Percentiles rank a stretch among this genome's conserved stretches.
These are phyloP conservation scores for Lizonia empirigonia DNA, from an alignment of 2,329 filamentous ascomycete genomes.

Conservation along the genomic window DNA sequence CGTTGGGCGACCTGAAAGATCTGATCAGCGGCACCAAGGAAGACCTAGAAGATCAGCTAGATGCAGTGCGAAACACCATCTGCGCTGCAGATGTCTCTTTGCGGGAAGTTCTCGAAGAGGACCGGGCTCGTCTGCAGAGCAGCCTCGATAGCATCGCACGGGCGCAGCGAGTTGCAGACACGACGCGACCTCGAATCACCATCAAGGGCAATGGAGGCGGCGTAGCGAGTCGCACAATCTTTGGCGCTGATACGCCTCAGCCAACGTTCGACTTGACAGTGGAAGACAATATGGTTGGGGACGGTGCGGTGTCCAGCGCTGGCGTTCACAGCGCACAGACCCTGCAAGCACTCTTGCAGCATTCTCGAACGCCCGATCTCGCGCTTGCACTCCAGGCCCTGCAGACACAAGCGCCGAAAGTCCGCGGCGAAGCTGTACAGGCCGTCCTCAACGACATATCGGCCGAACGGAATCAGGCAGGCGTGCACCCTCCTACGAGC, in stretches of 20 bases:
- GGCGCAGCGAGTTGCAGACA: not conserved
- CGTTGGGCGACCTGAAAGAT: too few species aligned
- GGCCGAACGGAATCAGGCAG: not conserved
- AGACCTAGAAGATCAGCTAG: too few species aligned
- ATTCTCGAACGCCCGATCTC: not conserved
- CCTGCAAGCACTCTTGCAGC: slow-evolving; percentile 2
- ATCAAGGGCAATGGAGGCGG: too few species aligned
- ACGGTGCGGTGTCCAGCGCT: slow-evolving; percentile 2
- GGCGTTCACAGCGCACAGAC: not conserved
- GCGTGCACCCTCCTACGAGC: too few species aligned
- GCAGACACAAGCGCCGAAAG: not conserved
- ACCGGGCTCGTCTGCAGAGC: too few species aligned
- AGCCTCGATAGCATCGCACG: not conserved
- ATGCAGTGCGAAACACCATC: too few species aligned
- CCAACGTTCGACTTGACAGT: slow-evolving; percentile 3
- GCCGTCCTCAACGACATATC: not conserved
- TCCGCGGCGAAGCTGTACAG: too few species aligned
- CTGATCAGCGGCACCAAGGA: too few species aligned
- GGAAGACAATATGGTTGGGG: not conserved
- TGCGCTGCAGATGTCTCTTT: too few species aligned
- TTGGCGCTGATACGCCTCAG: not conserved
- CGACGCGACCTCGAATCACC: too few species aligned
- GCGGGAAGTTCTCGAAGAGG: too few species aligned
- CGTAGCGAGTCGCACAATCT: not conserved
- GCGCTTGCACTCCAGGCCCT: slow-evolving; percentile 2